Conservation (phyloP, 2,329 filamentous ascomycete genomes). For the Xenoacremonium recifei region DNA sequence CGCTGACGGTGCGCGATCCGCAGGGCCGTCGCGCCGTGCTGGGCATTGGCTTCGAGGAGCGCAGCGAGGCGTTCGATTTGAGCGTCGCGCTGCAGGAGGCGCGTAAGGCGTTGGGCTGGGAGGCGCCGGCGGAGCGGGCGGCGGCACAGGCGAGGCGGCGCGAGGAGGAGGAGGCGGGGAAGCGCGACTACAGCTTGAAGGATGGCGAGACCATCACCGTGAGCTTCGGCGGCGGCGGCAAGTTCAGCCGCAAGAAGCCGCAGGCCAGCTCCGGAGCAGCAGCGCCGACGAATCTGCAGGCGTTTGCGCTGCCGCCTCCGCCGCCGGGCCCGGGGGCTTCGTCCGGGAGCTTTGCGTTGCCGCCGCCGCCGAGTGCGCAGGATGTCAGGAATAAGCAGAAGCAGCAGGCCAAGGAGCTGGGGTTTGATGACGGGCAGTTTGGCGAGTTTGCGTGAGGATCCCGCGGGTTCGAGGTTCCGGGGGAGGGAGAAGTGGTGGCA, state of each 20-base stretch:
- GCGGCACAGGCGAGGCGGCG: conserved; percentile 31
- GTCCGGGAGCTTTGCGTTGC: conserved; percentile 51
- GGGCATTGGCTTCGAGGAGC: conserved; percentile 84
- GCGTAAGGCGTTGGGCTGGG: conserved; percentile 65
- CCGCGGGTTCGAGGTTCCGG: too few relatives aligned
- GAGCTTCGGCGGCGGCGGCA: conserved; percentile 63
- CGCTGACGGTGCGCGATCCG: conserved; percentile 74
- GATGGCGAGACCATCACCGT: conserved; percentile 88
- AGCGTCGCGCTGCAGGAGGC: conserved; percentile 77
- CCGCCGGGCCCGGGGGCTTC: conserved; percentile 42
- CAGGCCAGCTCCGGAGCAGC: conserved; percentile 19
- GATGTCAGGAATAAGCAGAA: conserved; percentile 59
- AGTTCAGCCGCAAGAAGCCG: conserved; percentile 49
- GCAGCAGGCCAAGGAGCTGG: conserved; percentile 61
- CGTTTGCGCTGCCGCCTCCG: conserved; percentile 75
- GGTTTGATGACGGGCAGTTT: conserved; percentile 86
- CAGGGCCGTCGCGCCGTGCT: conserved; percentile 74
- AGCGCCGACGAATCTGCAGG: conserved; percentile 37
- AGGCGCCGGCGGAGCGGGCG: conserved; percentile 31
- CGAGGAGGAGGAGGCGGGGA: conserved; percentile 36
- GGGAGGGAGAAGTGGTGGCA: conserved; percentile 4
- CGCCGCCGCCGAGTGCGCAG: conserved; percentile 64
- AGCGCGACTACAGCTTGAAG: conserved; percentile 75
- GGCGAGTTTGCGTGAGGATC: conserved; percentile 70
- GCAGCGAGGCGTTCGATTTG: conserved; percentile 84